Conservation (phyloP, 2,329 filamentous ascomycete genomes). For the Bipolaris zeicola region DNA sequence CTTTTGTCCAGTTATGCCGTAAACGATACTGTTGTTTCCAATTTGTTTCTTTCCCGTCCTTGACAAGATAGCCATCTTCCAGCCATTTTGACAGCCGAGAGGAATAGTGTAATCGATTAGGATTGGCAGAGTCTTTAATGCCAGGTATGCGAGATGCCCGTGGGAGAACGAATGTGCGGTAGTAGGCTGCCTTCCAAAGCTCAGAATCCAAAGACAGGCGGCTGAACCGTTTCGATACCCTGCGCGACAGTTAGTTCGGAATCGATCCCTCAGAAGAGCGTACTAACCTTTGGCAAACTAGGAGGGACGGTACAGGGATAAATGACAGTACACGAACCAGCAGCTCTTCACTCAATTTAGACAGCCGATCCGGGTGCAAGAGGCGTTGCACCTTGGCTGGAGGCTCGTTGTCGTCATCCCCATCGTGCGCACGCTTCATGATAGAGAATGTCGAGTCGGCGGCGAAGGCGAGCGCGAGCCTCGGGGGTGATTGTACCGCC, state of each 20-base stretch:
- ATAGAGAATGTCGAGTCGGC: slow-evolving; percentile 10
- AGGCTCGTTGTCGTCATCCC: slow-evolving; percentile 32
- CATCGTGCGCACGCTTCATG: slow-evolving; percentile 49
- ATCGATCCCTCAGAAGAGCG: no score
- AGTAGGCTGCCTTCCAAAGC: slow-evolving; percentile 90
- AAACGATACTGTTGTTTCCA: slow-evolving; percentile 92
- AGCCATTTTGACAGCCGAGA: slow-evolving; percentile 66
- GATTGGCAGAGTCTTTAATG: slow-evolving; percentile 54
- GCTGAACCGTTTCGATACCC: slow-evolving; percentile 77
- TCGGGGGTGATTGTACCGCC: slow-evolving; percentile 2
- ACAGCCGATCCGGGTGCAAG: slow-evolving; percentile 64
- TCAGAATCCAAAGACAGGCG: slow-evolving; percentile 79
- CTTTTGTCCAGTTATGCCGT: slow-evolving; percentile 87
- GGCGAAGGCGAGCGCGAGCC: slow-evolving; percentile 15
- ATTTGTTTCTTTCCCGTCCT: slow-evolving; percentile 60
- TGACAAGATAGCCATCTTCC: slow-evolving; percentile 63
- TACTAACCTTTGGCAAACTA: slow-evolving; percentile 64
- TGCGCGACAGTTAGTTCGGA: slow-evolving; percentile 34
- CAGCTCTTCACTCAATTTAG: slow-evolving; percentile 82
- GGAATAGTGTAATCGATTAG: slow-evolving; percentile 56
- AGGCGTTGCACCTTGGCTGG: slow-evolving; percentile 55
- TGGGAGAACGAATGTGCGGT: slow-evolving; percentile 82
- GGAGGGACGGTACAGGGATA: slow-evolving; percentile 71
- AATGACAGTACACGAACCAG: slow-evolving; percentile 81
- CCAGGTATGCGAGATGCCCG: slow-evolving; percentile 77